phyloP scores from a whole-genome alignment of 345 rosid genomes.

The Pistacia vera region DNA sequence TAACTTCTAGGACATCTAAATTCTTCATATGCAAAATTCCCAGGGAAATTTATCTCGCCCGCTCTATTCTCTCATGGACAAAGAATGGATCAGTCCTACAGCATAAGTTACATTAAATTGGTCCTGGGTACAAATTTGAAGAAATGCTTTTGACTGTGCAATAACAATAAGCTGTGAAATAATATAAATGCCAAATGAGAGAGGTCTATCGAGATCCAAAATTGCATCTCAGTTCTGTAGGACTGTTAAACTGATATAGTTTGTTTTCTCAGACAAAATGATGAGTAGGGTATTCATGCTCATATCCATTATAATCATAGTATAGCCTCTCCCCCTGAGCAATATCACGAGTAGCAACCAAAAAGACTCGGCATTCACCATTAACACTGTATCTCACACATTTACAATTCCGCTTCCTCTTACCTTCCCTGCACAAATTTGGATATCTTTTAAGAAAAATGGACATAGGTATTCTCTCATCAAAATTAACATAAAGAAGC shows the following conservation, averaged over 20 bases:
- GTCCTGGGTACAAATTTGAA: constrained; percentile 24
- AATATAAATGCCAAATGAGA: constrained; percentile 14
- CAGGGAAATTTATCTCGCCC: constrained; percentile 12
- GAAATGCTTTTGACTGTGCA: constrained; percentile 27
- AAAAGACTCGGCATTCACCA: constrained; percentile 81
- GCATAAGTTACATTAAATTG: constrained; percentile 33
- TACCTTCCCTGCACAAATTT: constrained; percentile 73
- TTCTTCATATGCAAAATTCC: constrained; percentile 20
- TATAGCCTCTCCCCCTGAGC: constrained; percentile 86
- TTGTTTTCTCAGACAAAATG: constrained; percentile 65
- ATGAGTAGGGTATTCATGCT: constrained; percentile 91
- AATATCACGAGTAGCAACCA: constrained; percentile 90
- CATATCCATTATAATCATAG: constrained; percentile 94
- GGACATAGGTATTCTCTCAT: constrained; percentile 10
- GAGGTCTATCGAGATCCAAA: constrained; percentile 36
- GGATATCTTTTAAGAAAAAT: constrained; percentile 27
- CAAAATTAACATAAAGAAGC: background rate
- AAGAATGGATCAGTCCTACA: constrained; percentile 29
- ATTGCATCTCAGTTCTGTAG: constrained; percentile 32
- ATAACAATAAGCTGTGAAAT: constrained; percentile 26
- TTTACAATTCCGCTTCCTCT: constrained; percentile 91
- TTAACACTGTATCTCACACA: constrained; percentile 87
- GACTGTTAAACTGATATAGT: constrained; percentile 25
- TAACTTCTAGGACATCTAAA: constrained; percentile 25
- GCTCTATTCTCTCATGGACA: constrained; percentile 23